Conservation (phyloP, 1,284 basidiomycete species). For the Spongiforma sp. region DNA sequence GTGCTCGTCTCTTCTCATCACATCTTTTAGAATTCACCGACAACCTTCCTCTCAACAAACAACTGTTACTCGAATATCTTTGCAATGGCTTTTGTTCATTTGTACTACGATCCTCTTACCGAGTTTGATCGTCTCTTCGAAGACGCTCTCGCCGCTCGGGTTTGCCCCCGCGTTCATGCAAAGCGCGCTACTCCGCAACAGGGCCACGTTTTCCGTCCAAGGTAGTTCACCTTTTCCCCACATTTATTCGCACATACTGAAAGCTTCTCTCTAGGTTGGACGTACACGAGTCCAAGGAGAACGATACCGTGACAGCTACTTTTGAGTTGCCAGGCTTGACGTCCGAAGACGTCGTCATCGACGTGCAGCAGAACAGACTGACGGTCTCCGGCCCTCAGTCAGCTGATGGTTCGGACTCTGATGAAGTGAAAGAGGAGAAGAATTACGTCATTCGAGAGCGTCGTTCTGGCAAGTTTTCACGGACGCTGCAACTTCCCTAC, state of each 20-base stretch:
- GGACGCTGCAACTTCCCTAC: slow-evolving; percentile 36
- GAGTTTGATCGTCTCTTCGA: slow-evolving; percentile 53
- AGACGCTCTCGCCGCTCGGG: slow-evolving; percentile 40
- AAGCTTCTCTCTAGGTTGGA: slow-evolving; percentile 32
- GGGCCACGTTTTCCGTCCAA: slow-evolving; percentile 14
- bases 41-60: not conserved
- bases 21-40: not conserved
- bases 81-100: slow-evolving; percentile 29
- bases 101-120: slow-evolving; percentile 51
- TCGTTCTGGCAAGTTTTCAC: slow-evolving; percentile 35
- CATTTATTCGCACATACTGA: not conserved
- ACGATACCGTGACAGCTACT: slow-evolving; percentile 41
- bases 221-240: not conserved
- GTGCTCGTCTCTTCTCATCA: no score
- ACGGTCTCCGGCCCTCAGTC: slow-evolving; percentile 43
- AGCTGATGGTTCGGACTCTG: slow-evolving; percentile 44
- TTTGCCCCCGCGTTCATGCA: not conserved
- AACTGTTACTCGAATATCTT: not conserved
- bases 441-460: slow-evolving; percentile 44
- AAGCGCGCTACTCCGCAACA: no score
- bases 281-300: slow-evolving; percentile 24
- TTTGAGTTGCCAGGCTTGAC: slow-evolving; percentile 50
- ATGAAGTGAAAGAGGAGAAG: slow-evolving; percentile 33
- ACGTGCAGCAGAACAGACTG: slow-evolving; percentile 43
- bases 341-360: slow-evolving; percentile 46